These are phyloP conservation scores for Macroventuria anomochaeta DNA, from an alignment of 2,329 filamentous ascomycete genomes.

Conservation along the genomic window DNA sequence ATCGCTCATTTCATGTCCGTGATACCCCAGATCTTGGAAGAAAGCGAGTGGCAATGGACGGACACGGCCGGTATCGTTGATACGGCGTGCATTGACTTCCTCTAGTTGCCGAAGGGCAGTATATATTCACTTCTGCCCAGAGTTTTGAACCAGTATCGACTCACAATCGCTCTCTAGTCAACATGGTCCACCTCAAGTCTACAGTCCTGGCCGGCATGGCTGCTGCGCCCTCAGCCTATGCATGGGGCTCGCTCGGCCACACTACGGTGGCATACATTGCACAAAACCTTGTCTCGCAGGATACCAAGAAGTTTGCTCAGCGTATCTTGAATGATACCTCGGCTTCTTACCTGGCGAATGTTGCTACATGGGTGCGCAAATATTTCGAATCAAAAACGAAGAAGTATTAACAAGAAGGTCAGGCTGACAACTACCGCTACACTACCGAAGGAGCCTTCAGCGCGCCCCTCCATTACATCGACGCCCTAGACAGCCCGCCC, in stretches of 20 bases:
- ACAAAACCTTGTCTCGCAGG: slow-evolving; percentile 54
- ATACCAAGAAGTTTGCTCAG: slow-evolving; percentile 54
- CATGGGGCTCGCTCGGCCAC: slow-evolving; percentile 63
- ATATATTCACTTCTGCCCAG: slow-evolving; percentile 14
- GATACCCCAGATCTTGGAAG: slow-evolving; percentile 19
- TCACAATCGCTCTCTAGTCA: background rate
- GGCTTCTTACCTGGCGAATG: slow-evolving; percentile 56
- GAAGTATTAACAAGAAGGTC: background rate
- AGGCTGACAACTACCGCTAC: slow-evolving; percentile 58
- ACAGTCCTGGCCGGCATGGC: slow-evolving; percentile 34
- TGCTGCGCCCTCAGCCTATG: slow-evolving; percentile 36
- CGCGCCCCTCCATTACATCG: slow-evolving; percentile 59
- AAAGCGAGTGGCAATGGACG: slow-evolving; percentile 32
- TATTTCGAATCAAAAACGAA: background rate
- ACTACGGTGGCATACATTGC: slow-evolving; percentile 63
- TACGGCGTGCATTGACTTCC: slow-evolving; percentile 12
- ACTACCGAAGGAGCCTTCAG: slow-evolving; percentile 57
- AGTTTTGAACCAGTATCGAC: background rate
- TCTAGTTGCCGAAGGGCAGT: background rate
- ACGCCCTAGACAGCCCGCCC: slow-evolving; percentile 58
- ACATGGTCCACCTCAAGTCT: slow-evolving; percentile 35
- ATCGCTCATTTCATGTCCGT: slow-evolving; percentile 14
- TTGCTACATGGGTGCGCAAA: slow-evolving; percentile 58
- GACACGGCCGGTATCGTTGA: slow-evolving; percentile 38
- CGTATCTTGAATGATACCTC: slow-evolving; percentile 53